Percentiles rank a stretch among this genome's conserved stretches.
Conservation (phyloP, 2,329 filamentous ascomycete species). For the Ilyonectria destructans region DNA sequence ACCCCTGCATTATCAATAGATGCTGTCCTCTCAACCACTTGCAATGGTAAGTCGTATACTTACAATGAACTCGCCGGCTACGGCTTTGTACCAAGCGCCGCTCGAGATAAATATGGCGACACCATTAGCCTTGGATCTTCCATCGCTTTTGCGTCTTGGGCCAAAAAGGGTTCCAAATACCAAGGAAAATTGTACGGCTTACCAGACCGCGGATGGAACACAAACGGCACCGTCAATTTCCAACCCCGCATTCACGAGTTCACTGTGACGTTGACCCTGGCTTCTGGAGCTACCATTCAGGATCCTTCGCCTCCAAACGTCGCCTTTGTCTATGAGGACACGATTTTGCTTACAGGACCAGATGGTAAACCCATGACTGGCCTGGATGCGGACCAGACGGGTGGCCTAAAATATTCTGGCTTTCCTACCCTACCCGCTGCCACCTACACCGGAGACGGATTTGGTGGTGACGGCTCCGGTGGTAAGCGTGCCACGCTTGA, state of each 20-base stretch:
- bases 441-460: conserved; percentile 78
- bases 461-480: conserved; percentile 73
- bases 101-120: conserved; percentile 78
- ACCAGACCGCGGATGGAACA: conserved; percentile 83
- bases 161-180: conserved; percentile 68
- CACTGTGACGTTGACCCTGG: conserved; percentile 70
- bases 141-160: conserved; percentile 76
- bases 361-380: conserved; percentile 75
- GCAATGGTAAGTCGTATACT: conserved; percentile 74
- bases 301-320: conserved; percentile 74
- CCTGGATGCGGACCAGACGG: conserved; percentile 72
- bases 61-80: conserved; percentile 80
- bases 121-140: conserved; percentile 79
- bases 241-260: conserved; percentile 80
- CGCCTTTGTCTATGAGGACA: conserved; percentile 74
- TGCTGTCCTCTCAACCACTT: conserved; percentile 54
- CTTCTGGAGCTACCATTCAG: conserved; percentile 64
- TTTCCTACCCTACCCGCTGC: conserved; percentile 76
- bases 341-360: conserved; percentile 76
- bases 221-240: conserved; percentile 79
- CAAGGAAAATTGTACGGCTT: conserved; percentile 74
- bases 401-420: conserved; percentile 68
- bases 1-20: conserved; percentile 2
- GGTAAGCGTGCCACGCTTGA: conserved; percentile 75
- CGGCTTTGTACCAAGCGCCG: conserved; percentile 71